Evolutionary conservation across 106 monocot species (phyloP).

Genomic region (Agapanthus africanus): DNA sequence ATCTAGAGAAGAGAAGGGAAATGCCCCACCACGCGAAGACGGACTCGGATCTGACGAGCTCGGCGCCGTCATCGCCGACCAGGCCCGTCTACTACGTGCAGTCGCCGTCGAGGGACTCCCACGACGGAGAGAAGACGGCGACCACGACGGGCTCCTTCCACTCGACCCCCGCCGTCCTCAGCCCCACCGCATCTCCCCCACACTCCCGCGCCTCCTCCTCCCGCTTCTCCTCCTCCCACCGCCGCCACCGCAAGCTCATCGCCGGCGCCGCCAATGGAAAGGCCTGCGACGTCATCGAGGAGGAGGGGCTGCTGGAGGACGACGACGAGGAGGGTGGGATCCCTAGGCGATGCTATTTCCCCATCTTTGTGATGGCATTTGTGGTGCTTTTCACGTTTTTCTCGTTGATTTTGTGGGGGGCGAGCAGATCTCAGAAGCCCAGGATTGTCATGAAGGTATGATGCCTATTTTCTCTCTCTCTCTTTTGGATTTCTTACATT

Average conservation of each 20-base stretch:
- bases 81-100: conserved; percentile 83
- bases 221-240: conserved; percentile 66
- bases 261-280: not conserved
- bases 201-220: conserved; percentile 54
- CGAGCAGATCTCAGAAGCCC: conserved; percentile 63
- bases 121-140: conserved; percentile 69
- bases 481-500: too few relatives aligned
- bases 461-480: too few relatives aligned
- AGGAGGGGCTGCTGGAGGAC: conserved; percentile 58
- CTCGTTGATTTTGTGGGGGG: conserved; percentile 69
- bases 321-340: conserved; percentile 33
- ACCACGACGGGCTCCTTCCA: conserved; percentile 50
- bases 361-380: conserved; percentile 59
- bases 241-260: conserved; percentile 26
- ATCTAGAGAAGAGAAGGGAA: not conserved
- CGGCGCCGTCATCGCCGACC: conserved; percentile 47
- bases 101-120: conserved; percentile 74
- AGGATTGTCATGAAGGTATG: conserved; percentile 49
- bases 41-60: conserved; percentile 83
- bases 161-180: conserved; percentile 56
- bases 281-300: conserved; percentile 60
- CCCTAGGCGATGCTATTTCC: conserved; percentile 41
- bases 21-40: conserved; percentile 74
- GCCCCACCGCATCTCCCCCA: conserved; percentile 61
- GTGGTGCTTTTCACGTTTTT: conserved; percentile 69